Evolutionary conservation across 306 rosid species (phyloP).

Genomic region (Acacia melanoxylon): DNA sequence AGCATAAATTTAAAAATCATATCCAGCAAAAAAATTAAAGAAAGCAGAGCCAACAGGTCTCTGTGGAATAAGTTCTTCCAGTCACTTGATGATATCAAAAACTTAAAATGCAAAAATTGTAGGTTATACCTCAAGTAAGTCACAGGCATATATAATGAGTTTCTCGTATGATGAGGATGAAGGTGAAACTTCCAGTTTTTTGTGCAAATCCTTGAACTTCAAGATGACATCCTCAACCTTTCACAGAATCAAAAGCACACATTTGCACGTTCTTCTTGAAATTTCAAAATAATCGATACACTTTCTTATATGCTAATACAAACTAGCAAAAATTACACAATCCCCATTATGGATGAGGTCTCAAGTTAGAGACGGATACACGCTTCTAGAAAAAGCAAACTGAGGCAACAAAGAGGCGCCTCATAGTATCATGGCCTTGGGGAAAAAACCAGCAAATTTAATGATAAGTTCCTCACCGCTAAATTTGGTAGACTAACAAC

Average conservation of each 20-base stretch:
- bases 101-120: slow-evolving; percentile 20
- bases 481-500: slow-evolving; percentile 74
- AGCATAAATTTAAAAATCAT: background rate
- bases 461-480: slow-evolving; percentile 88
- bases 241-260: slow-evolving; percentile 36
- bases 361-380: slow-evolving; percentile 15
- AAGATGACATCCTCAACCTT: slow-evolving; percentile 76
- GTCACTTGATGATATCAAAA: background rate
- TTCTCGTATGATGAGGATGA: slow-evolving; percentile 62
- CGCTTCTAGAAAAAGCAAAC: slow-evolving; percentile 30
- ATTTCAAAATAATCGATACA: slow-evolving; percentile 6
- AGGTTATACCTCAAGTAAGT: slow-evolving; percentile 57
- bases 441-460: slow-evolving; percentile 59
- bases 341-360: background rate
- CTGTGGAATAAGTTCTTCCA: background rate
- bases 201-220: slow-evolving; percentile 59
- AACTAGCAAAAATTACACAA: slow-evolving; percentile 4
- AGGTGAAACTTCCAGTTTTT: slow-evolving; percentile 53
- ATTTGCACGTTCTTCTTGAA: background rate
- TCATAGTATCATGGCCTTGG: slow-evolving; percentile 42
- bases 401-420: slow-evolving; percentile 41
- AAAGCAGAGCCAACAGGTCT: background rate
- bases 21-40: background rate
- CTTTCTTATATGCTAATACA: background rate
- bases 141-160: slow-evolving; percentile 63